Evolutionary conservation across 306 rosid genomes (phyloP), one percentile per base, ranked within the genome.

Genomic region (Quillaja saponaria): DNA sequence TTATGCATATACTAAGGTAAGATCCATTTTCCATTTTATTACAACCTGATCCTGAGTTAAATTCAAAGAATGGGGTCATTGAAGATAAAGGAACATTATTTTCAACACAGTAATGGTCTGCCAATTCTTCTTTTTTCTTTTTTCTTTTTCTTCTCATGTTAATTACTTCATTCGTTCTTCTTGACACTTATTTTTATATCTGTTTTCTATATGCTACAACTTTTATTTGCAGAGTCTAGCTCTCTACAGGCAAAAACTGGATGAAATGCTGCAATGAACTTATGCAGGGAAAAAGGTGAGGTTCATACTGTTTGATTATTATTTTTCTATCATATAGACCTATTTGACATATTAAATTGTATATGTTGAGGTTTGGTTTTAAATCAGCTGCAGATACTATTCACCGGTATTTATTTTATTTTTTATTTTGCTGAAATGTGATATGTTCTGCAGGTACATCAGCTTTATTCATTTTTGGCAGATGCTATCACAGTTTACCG

Each of bases 1-100:
- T 82, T 92, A 89, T 64, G 99, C 99, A 10, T 86, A 89, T 69
- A 83, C 94, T 52, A 81, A 74, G 91, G 99, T 89, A 77, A 14
- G 76, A 14, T 60, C 61, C 20, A 49, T 53, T 59, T 46, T 45
- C 55, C 42, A 4, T 25, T 25, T 25, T 25, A 2, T 25, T 1
- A 25, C 31, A 25, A 25, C 31, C 4, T 25, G 31, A 25, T 25
- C 31, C 31, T 25, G 31, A 25, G 31, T 25, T 25, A 25, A 25
- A 25, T 25, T 1, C 31, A 25, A 25, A 25, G 31, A 25, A 25
- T 25, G 31, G 31, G 31, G 4, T 25, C 31, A 4, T 25, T 25
- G 31, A 25, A 25, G 31, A 25, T 25, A 25, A 25, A 4, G 31
- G 31, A 25, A 25, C 2, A 39, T 8, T 39, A 39, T 39, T 12